Conservation (phyloP, 768 basidiomycete species). For the Lactifluus volemus region DNA sequence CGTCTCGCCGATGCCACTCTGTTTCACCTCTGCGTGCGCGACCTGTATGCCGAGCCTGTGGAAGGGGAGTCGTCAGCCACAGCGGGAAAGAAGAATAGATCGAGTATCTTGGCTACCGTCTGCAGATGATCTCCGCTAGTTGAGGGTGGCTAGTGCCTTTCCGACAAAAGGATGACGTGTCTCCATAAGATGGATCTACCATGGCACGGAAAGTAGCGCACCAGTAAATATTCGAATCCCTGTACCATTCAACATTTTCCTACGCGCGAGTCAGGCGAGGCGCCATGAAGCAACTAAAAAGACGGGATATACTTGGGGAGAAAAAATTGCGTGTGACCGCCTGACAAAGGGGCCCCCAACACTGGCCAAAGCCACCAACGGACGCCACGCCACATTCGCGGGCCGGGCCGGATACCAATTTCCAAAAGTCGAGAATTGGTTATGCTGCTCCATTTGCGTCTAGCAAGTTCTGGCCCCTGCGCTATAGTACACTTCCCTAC, state of each 20-base stretch:
- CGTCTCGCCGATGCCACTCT: slow-evolving; percentile 87
- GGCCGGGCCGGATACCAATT: background rate
- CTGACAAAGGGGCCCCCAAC: background rate
- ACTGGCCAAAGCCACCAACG: no score
- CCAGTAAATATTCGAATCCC: slow-evolving; percentile 55
- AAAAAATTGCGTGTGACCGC: background rate
- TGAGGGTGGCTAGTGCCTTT: slow-evolving; percentile 93
- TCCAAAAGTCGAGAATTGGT: no score
- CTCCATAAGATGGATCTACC: background rate
- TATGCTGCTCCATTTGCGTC: background rate
- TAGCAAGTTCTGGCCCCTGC: background rate
- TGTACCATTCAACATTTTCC: slow-evolving; percentile 43
- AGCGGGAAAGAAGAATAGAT: background rate
- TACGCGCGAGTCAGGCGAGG: slow-evolving; percentile 14
- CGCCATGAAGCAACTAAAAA: slow-evolving; percentile 23
- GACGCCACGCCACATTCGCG: background rate
- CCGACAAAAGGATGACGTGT: background rate
- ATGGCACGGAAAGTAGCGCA: slow-evolving; percentile 23
- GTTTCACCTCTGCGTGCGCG: slow-evolving; percentile 79
- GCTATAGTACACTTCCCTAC: background rate
- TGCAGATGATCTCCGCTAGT: slow-evolving; percentile 87
- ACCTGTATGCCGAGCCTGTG: slow-evolving; percentile 81
- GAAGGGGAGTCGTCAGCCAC: slow-evolving; percentile 7
- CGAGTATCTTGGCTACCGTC: slow-evolving; percentile 49
- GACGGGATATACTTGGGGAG: background rate